Evolutionary conservation across 345 rosid species (phyloP), one percentile per base, ranked within the genome.

Genomic region (Salix udensis): DNA sequence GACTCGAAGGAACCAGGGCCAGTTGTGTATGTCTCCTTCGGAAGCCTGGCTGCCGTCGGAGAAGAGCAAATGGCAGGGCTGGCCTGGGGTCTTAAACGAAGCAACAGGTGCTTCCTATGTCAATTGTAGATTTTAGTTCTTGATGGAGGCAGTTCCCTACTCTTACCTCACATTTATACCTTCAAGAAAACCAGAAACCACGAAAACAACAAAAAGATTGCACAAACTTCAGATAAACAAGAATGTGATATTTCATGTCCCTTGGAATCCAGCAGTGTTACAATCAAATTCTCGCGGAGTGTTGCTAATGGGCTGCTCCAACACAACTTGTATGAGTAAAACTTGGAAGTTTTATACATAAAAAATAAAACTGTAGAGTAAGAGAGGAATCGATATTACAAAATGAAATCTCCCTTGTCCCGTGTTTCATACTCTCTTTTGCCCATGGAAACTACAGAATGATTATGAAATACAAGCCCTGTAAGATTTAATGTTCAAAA

Each of bases 381-480:
- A 5, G 7, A 76, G 48, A 1, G 31, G 19, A 58, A 58, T 21
- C 19, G 16, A 62, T 75, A 74, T 86, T 91, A 93, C 98, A 95
- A 93, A 77, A 86, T 89, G 84, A 93, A 87, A 70, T 95, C 98
- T 46, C 89, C 96, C 66, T 85, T 86, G 74, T 84, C 89, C 73
- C 72, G 77, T 53, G 89, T 87, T 78, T 67, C 87, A 82, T 88
- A 87, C 86, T 90, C 93, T 78, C 74, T 87, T 74, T 85, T 93
- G 70, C 97, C 98, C 92, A 91, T 82, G 76, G 93, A 86, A 78
- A 93, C 98, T 95, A 92, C 84, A 80, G 80, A 64, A 26, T 14
- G 23, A 66, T 62, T 44, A 23, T 12, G n/a, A 61, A 65, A 72
- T 48, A 85, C 30, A 65, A 39, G 76, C 78, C 28, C 65, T n/a